Conservation (phyloP, 148 eudicot genomes). For the Limonium bicolor region DNA sequence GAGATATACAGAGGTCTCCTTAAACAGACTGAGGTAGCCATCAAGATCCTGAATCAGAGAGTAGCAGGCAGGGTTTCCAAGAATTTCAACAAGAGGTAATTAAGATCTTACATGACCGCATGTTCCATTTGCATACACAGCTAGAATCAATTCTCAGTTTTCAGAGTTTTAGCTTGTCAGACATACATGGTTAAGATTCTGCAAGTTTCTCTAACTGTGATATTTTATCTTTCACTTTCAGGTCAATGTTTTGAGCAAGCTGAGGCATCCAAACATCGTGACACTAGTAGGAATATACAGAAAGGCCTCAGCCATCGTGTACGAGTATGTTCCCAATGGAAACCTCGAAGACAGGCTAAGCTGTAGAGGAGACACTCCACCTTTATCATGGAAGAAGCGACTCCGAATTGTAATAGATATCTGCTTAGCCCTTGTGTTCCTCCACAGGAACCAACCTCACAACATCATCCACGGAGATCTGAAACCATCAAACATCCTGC, state of each 20-base stretch:
- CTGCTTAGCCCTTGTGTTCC: background rate
- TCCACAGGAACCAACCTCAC: background rate
- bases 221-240: too few relatives aligned
- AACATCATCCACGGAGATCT: background rate
- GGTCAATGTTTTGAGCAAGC: constrained; percentile 74
- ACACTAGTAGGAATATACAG: constrained; percentile 43
- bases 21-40: background rate
- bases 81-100: background rate
- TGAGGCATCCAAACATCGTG: constrained; percentile 77
- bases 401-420: background rate
- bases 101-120: background rate
- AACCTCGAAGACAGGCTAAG: background rate
- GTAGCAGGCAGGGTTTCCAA: constrained; percentile 38
- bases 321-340: background rate
- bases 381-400: background rate
- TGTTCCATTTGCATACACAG: too few relatives aligned
- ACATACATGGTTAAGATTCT: too few relatives aligned
- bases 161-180: background rate
- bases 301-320: background rate
- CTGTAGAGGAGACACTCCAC: background rate
- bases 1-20: background rate
- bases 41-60: background rate
- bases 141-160: too few relatives aligned
- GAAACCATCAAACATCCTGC: background rate
- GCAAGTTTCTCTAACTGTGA: too few relatives aligned